phyloP scores from a whole-genome alignment of 1,139 yeast species.

The Suhomyces panamericanus region DNA sequence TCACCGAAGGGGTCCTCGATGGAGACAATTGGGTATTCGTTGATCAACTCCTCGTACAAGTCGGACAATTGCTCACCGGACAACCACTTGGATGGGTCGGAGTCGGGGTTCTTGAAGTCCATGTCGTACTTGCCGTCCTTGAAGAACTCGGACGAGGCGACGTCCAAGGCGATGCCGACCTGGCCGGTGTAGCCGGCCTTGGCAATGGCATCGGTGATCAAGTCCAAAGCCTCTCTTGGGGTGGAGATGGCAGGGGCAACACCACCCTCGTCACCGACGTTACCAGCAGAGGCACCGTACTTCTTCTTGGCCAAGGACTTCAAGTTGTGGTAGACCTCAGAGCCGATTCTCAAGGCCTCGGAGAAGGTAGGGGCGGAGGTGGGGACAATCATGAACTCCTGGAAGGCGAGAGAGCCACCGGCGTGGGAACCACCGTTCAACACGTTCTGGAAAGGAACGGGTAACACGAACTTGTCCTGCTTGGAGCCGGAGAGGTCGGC shows the following conservation, averaged over 20 bases:
- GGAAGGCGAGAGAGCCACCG: conserved; percentile 97
- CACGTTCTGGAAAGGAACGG: conserved; percentile 97
- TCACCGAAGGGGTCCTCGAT: conserved; percentile 98
- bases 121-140: conserved; percentile 93
- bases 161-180: conserved; percentile 88
- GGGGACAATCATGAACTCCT: conserved; percentile 98
- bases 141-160: conserved; percentile 96
- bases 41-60: conserved; percentile 72
- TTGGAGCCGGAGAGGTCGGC: conserved; percentile 62
- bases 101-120: conserved; percentile 94
- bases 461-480: conserved; percentile 70
- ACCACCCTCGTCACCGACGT: conserved; percentile 99
- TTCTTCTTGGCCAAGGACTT: conserved; percentile 86
- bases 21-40: conserved; percentile 94
- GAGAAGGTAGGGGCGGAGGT: conserved; percentile 81
- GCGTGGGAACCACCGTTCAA: conserved; percentile 99
- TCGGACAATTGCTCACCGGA: conserved; percentile 83
- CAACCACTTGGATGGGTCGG: conserved; percentile 87
- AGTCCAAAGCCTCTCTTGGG: conserved; percentile 93
- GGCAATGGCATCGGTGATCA: conserved; percentile 82
- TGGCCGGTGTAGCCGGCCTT: conserved; percentile 91
- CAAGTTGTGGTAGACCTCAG: conserved; percentile 95
- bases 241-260: conserved; percentile 95
- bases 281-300: conserved; percentile 97
- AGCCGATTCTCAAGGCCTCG: conserved; percentile 92